Evolutionary conservation across 805 yeast species (phyloP).

Genomic region (Ogataea henricii): DNA sequence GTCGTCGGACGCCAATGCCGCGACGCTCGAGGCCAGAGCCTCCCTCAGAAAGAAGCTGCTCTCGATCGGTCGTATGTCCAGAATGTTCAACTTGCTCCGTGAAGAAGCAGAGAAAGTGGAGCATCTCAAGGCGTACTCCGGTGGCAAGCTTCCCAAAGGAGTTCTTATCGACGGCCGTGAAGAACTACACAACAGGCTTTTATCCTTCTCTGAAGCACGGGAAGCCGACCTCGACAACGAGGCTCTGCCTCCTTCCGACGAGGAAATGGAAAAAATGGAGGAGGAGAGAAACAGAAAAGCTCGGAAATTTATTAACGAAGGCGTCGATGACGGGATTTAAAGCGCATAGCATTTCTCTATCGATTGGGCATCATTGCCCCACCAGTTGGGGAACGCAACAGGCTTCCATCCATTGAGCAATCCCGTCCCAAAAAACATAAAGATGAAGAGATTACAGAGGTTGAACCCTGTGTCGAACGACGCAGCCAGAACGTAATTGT

Average conservation of each 20-base stretch:
- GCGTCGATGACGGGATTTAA: constrained; percentile 12
- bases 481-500: constrained; percentile 51
- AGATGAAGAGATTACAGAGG: constrained; percentile 42
- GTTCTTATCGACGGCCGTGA: constrained; percentile 81
- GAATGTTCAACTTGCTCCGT: constrained; percentile 86
- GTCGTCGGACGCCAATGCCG: constrained; percentile 8
- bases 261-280: constrained; percentile 50
- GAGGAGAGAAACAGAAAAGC: constrained; percentile 48
- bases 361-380: constrained; percentile 48
- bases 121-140: constrained; percentile 68
- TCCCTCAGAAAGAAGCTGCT: constrained; percentile 77
- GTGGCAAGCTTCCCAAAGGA: constrained; percentile 85
- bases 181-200: constrained; percentile 68
- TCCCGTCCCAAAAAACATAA: constrained; percentile 33
- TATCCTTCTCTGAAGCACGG: constrained; percentile 81
- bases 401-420: constrained; percentile 15
- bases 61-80: constrained; percentile 90
- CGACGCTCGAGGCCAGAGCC: constrained; percentile 35
- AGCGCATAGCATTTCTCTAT: constrained; percentile 50
- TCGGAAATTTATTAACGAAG: constrained; percentile 37
- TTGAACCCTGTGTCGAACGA: constrained; percentile 55
- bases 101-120: constrained; percentile 87
- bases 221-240: constrained; percentile 81
- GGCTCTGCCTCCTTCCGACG: constrained; percentile 79
- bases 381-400: constrained; percentile 43